Conservation (phyloP, 495 filamentous ascomycete genomes). For the Parathielavia hyrcaniae region DNA sequence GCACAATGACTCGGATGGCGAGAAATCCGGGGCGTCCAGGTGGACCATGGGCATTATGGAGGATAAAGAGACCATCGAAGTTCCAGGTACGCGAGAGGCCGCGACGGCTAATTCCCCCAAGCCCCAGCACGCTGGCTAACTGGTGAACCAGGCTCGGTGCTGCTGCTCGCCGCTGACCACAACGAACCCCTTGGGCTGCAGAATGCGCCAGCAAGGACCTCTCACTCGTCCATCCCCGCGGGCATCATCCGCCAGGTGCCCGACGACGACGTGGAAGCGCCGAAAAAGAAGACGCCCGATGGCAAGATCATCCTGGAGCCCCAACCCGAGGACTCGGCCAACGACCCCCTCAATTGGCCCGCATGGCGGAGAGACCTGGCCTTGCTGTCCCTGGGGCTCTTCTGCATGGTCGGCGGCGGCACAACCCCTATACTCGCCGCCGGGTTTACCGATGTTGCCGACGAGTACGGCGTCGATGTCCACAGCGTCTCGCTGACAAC, state of each 20-base stretch:
- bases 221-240: slow-evolving; percentile 65
- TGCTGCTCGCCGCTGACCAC: slow-evolving; percentile 65
- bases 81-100: slow-evolving; percentile 63
- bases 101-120: too few relatives aligned
- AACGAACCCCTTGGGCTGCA: slow-evolving; percentile 79
- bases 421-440: slow-evolving; percentile 90
- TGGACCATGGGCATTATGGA: slow-evolving; percentile 82
- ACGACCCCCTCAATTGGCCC: slow-evolving; percentile 94
- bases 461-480: slow-evolving; percentile 60
- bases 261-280: slow-evolving; percentile 33
- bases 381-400: slow-evolving; percentile 77
- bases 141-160: slow-evolving; percentile 60
- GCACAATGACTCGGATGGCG: slow-evolving; percentile 3
- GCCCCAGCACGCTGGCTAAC: background rate
- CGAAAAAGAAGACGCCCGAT: slow-evolving; percentile 71
- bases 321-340: slow-evolving; percentile 82
- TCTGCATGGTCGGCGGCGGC: slow-evolving; percentile 87
- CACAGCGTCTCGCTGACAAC: slow-evolving; percentile 81
- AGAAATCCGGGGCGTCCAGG: slow-evolving; percentile 31
- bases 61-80: slow-evolving; percentile 77
- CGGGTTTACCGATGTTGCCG: slow-evolving; percentile 77
- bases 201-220: slow-evolving; percentile 67
- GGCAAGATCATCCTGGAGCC: slow-evolving; percentile 85
- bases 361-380: slow-evolving; percentile 75
- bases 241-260: slow-evolving; percentile 41